Percentiles rank a stretch among this genome's conserved stretches.
phyloP scores from a whole-genome alignment of 305 asterid genomes.

The Fraxinus sp. region DNA sequence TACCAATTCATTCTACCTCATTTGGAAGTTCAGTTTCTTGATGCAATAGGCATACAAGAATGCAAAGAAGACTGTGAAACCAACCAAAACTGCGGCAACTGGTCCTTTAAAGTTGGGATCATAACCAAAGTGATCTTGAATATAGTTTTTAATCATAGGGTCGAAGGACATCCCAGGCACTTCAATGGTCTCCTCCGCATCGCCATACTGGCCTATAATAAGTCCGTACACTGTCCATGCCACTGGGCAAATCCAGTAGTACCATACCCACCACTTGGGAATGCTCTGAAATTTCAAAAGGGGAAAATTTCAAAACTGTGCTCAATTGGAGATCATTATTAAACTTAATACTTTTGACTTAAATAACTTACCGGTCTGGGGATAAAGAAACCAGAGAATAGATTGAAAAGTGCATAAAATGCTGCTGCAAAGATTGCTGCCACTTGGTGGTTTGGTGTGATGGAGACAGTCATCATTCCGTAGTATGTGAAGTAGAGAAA shows the following conservation, averaged over 20 bases:
- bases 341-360: neutral
- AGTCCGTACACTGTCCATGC: conserved; percentile 71
- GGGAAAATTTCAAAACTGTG: neutral
- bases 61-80: conserved; percentile 61
- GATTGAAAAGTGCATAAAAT: conserved; percentile 64
- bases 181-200: conserved; percentile 33
- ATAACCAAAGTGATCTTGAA: conserved; percentile 50
- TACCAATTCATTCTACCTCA: conserved; percentile 29
- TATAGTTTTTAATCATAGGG: conserved; percentile 41
- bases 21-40: conserved; percentile 62
- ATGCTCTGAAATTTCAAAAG: conserved; percentile 40
- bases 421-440: conserved; percentile 69
- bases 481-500: conserved; percentile 75
- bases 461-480: conserved; percentile 79
- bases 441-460: conserved; percentile 67
- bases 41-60: conserved; percentile 59
- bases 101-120: conserved; percentile 53
- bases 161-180: conserved; percentile 30
- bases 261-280: conserved; percentile 62
- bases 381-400: conserved; percentile 74
- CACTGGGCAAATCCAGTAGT: conserved; percentile 69
- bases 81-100: conserved; percentile 51
- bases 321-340: neutral
- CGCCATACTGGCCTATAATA: conserved; percentile 61
- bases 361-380: conserved; percentile 63